These are phyloP conservation scores for Beta corolliflora DNA, from an alignment of 179 eudicot genomes.

Conservation along the genomic window DNA sequence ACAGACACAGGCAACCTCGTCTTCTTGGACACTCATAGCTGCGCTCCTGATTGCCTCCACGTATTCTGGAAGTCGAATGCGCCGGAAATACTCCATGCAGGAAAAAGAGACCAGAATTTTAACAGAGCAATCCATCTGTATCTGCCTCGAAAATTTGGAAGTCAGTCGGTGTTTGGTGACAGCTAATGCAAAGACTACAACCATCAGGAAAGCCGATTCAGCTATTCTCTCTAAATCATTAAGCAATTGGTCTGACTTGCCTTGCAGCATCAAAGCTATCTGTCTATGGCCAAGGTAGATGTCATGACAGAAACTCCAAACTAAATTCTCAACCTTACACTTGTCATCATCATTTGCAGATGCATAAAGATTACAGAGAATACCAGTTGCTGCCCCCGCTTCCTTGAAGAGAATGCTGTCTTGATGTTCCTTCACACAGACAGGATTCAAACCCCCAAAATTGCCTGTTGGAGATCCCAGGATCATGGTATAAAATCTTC, in stretches of 20 bases:
- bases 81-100: constrained; percentile 89
- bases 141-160: constrained; percentile 44
- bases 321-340: constrained; percentile 56
- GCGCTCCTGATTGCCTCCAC: constrained; percentile 76
- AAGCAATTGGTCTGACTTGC: constrained; percentile 54
- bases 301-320: constrained; percentile 79
- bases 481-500: constrained; percentile 43
- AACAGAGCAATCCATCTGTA: constrained; percentile 55
- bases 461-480: constrained; percentile 37
- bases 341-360: constrained; percentile 64
- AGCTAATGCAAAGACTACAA: constrained; percentile 83
- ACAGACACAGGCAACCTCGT: constrained; percentile 64
- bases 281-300: constrained; percentile 65
- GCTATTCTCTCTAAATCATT: constrained; percentile 77
- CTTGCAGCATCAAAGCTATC: constrained; percentile 56
- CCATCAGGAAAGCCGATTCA: constrained; percentile 94
- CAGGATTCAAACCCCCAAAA: constrained; percentile 19
- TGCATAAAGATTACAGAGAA: constrained; percentile 76
- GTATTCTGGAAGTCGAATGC: constrained; percentile 86
- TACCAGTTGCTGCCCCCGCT: constrained; percentile 85
- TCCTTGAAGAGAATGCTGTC: constrained; percentile 66
- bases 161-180: constrained; percentile 72
- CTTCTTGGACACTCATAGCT: constrained; percentile 63
- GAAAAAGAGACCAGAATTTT: constrained; percentile 79
- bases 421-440: constrained; percentile 57